phyloP scores from a whole-genome alignment of 176 grass and related monocot species.

The Rhynchospora breviuscula region DNA sequence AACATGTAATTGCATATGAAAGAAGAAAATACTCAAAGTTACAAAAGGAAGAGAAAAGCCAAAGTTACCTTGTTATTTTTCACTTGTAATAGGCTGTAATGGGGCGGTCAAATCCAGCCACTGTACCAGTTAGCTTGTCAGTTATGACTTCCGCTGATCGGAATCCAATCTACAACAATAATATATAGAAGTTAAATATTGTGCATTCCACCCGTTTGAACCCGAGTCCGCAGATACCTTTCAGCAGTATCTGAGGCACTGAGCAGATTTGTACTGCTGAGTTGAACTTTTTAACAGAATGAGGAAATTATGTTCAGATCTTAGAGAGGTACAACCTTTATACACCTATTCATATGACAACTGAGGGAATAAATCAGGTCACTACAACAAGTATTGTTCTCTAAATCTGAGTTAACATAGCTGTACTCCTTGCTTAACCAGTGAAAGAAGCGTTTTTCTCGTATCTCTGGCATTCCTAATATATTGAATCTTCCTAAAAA shows the following conservation, averaged over 20 bases:
- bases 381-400: not conserved
- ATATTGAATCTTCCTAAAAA: not conserved
- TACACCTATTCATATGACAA: not conserved
- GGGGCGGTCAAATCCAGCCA: slow-evolving; percentile 74
- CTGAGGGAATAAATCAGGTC: not conserved
- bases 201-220: not conserved
- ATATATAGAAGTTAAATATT: not conserved
- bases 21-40: not conserved
- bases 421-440: not conserved
- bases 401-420: not conserved
- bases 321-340: not conserved
- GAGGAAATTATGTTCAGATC: not conserved
- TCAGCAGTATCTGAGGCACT: slow-evolving; percentile 6
- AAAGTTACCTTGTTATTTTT: slow-evolving; percentile 19
- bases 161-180: slow-evolving; percentile 69
- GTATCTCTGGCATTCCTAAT: not conserved
- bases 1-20: not conserved
- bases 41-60: not conserved
- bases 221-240: not conserved
- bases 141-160: slow-evolving; percentile 69
- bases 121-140: slow-evolving; percentile 46
- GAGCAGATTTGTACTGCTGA: not conserved
- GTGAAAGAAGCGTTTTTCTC: not conserved
- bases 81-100: slow-evolving; percentile 70
- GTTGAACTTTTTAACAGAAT: not conserved